These are phyloP conservation scores for Talaromyces sp. DNA, from an alignment of 2,329 filamentous ascomycete genomes.

Conservation along the genomic window DNA sequence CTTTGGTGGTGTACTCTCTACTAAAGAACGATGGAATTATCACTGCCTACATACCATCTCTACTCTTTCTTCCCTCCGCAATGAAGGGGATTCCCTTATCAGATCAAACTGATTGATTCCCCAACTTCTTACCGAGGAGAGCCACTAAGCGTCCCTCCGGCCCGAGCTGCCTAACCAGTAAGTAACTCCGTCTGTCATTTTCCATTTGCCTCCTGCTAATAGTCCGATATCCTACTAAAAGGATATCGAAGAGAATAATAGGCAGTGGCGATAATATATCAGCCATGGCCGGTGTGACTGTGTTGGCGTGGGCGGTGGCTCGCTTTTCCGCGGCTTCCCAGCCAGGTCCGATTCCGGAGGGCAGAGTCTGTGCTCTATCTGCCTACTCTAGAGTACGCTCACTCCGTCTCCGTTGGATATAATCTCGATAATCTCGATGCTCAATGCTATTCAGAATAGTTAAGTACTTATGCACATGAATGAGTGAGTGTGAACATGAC, in stretches of 20 bases:
- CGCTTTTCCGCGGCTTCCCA: conserved; percentile 9
- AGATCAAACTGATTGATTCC: conserved; percentile 4
- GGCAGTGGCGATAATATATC: background rate
- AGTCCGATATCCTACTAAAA: too few species aligned
- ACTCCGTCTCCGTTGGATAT: background rate
- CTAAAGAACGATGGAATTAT: background rate
- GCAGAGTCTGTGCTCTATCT: background rate
- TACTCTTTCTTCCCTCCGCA: background rate
- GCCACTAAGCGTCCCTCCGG: background rate
- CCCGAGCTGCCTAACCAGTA: background rate
- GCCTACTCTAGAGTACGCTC: too few species aligned
- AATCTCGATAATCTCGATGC: too few species aligned
- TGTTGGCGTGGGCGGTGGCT: background rate
- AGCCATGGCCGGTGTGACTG: background rate
- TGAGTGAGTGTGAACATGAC: background rate
- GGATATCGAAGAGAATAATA: background rate
- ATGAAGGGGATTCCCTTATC: background rate
- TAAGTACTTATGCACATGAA: background rate
- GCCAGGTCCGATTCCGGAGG: conserved; percentile 6
- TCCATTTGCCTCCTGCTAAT: too few species aligned
- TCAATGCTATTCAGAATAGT: background rate
- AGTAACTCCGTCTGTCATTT: conserved; percentile 7
- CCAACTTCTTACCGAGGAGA: conserved; percentile 1
- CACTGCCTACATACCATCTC: too few species aligned
- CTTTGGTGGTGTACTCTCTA: background rate